Base-by-base conservation (phyloP, 2,329 filamentous ascomycete genomes). In the Huntiella savannae region DNA sequence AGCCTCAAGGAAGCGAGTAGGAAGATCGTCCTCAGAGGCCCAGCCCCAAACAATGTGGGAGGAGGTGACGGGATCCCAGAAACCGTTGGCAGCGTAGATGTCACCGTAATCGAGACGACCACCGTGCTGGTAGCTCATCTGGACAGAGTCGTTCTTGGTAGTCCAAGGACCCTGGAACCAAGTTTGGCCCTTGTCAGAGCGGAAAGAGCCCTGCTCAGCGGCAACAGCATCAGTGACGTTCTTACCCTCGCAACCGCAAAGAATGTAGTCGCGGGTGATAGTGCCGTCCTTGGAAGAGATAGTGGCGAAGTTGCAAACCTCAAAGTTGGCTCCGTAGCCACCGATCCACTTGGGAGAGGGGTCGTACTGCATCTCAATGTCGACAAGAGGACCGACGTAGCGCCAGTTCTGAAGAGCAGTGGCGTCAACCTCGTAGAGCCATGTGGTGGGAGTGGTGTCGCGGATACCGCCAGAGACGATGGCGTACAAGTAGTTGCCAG, bases 391-490 rank as follows among this genome's bases (percentile, higher is more conserved):
- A 19, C 50, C 52, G 4, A 54, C 41, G 33, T 53, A 52, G 33
- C 49, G 17, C 54, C 54, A 55, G 22, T 52, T 40, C 17, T 45
- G 37, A 8, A 56, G 43, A 42, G 53, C 45, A 11, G 43, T 43
- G 43, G 47, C 43, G 33, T 52, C 17, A 5, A 53, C 51, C 35
- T 44, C 46, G 52, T 55, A 56, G 15, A 56, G 37, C 38, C 53
- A 53, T 2, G 52, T 38, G 34, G 54, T 51, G 13, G 54, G 53
- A 2, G 53, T 53, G 12, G 13, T 49, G 16, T 42, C 45, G 13
- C 53, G 53, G 43, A 54, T 49, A 10, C 54, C 53, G 11, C 53
- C 54, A 3, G 65, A 64, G 22, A 69, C 57, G 41, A 68, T 59
- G 13, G 63, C 65, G 51, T 63, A 66, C 4, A 65, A 54, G 16